phyloP scores from a whole-genome alignment of 2,329 filamentous ascomycete genomes.

The Coccinonectria pachysandricola region DNA sequence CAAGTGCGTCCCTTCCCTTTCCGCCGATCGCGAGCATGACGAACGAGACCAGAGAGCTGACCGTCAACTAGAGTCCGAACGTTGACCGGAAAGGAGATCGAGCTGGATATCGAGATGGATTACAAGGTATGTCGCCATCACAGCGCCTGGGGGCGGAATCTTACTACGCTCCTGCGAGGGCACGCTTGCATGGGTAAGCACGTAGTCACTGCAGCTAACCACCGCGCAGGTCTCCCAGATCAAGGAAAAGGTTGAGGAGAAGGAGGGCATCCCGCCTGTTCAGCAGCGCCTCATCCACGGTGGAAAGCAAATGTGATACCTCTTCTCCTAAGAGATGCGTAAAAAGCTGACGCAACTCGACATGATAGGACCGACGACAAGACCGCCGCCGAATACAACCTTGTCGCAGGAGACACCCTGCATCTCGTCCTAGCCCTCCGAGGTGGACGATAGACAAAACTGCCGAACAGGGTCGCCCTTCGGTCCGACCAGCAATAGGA shows the following conservation, averaged over 20 bases:
- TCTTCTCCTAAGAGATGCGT: too few species aligned
- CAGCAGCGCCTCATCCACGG: conserved; percentile 95
- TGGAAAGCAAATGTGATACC: conserved; percentile 98
- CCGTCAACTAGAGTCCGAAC: conserved; percentile 97
- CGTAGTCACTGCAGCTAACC: conserved; percentile 9
- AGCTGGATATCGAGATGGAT: conserved; percentile 89
- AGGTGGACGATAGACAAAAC: too few species aligned
- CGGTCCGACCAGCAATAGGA: too few species aligned
- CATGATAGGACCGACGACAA: conserved; percentile 78
- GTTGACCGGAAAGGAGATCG: conserved; percentile 96
- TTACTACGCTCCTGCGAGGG: too few species aligned
- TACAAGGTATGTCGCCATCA: conserved; percentile 74
- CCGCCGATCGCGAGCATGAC: conserved; percentile 11
- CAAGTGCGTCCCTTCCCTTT: conserved; percentile 32
- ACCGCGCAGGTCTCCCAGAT: conserved; percentile 72
- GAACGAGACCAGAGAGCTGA: conserved; percentile 32
- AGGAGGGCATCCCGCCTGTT: conserved; percentile 93
- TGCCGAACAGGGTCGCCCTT: too few species aligned
- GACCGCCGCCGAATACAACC: conserved; percentile 78
- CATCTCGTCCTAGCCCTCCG: conserved; percentile 92
- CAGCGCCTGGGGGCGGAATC: too few species aligned
- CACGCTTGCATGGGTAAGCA: too few species aligned
- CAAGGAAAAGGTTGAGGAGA: conserved; percentile 98
- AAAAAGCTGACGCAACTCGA: too few species aligned
- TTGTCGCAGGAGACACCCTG: conserved; percentile 85